Evolutionary conservation across 2,329 filamentous ascomycete genomes (phyloP), one percentile per base, ranked within the genome.

Genomic region (Keithomyces neogunnii): DNA sequence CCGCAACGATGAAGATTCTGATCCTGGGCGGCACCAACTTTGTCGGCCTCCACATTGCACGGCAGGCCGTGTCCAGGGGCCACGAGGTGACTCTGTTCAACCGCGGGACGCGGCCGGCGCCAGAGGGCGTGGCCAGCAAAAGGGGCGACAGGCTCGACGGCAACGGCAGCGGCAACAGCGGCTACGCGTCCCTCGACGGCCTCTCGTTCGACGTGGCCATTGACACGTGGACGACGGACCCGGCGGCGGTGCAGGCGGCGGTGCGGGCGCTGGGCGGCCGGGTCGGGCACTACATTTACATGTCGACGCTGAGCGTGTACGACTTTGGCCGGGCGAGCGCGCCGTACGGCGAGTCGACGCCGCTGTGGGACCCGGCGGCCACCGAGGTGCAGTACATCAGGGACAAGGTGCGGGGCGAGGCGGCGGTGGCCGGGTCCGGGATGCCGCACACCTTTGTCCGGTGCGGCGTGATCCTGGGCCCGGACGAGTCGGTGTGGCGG

Each of bases 21-120:
- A 47, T 59, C 46, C 52, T 59, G 7, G 57, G 55, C 13, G 57
- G 54, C 44, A 59, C 57, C 9, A 43, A 50, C 8, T 60, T 56
- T 43, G 51, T 56, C 19, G 55, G 58, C 28, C 53, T 51, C 3
- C 36, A 48, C 13, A 47, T 45, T 13, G 56, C 53, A 26, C 33
- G 52, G 4, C 51, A 57, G 30, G 55, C 58, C 29, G 10, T 59
- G 1, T 32, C 55, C 9, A 49, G 54, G 4, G 57, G 55, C 26
- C 33, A 35, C 11, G 6, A 35, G 11, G 33, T 35, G 11, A 35
- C 33, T 49, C 49, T 55, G 11, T 53, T 59, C 29, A 60, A 57
- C 39, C 53, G 56, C 11, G 56, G 53, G 33, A 53, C 32, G 30
- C 45, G 44, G 26, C 32, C 53, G 3, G 44, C 56, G 11, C 51